Percentiles rank a stretch among this genome's conserved stretches.
phyloP scores from a whole-genome alignment of 2,329 filamentous ascomycete species.

The Fusarium papillatum region DNA sequence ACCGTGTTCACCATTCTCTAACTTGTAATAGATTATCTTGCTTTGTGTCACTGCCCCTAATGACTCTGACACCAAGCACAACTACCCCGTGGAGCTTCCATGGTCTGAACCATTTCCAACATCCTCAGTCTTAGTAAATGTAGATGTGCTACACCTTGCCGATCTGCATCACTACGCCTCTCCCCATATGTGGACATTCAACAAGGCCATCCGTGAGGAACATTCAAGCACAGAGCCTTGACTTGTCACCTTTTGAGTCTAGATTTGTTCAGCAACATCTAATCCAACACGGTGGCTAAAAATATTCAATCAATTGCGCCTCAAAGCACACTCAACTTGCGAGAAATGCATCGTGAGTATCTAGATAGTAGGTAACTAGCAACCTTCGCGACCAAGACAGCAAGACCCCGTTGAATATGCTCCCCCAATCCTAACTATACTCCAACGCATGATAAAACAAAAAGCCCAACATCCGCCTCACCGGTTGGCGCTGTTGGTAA shows the following conservation, averaged over 20 bases:
- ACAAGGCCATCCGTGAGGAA: not conserved
- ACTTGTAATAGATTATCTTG: not conserved
- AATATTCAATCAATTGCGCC: not conserved
- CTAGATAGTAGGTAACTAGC: slow-evolving; percentile 19
- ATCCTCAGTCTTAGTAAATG: not conserved
- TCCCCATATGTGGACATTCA: not conserved
- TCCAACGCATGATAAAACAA: slow-evolving; percentile 31
- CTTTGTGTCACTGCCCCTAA: not conserved
- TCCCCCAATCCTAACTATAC: slow-evolving; percentile 31
- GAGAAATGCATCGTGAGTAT: slow-evolving; percentile 20
- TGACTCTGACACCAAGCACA: not conserved
- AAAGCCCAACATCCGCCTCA: slow-evolving; percentile 25
- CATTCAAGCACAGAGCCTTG: not conserved
- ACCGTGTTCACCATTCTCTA: not conserved
- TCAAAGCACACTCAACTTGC: not conserved
- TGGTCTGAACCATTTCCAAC: not conserved
- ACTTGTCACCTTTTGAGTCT: not conserved
- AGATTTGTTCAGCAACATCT: not conserved
- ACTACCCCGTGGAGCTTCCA: too few relatives aligned
- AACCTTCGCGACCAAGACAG: slow-evolving; percentile 23
- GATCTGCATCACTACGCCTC: not conserved
- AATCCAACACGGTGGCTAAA: not conserved
- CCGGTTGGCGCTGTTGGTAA: slow-evolving; percentile 56
- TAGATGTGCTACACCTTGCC: not conserved
- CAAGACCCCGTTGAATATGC: slow-evolving; percentile 36